Evolutionary conservation across 1,139 yeast species (phyloP).

Genomic region (Blastobotrys indianensis): DNA sequence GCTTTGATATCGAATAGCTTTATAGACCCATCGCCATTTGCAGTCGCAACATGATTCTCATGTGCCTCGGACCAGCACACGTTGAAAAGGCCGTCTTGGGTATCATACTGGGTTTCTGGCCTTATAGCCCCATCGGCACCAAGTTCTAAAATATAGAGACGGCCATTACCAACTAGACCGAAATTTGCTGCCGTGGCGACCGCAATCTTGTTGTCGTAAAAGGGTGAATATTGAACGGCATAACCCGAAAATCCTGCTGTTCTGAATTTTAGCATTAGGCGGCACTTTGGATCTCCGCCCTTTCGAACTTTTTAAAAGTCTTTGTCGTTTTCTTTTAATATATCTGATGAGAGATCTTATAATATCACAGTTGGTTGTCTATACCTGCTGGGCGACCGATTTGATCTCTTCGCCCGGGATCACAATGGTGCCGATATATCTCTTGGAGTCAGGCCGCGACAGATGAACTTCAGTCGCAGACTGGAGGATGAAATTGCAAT

Average conservation of each 20-base stretch:
- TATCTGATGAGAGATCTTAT: too few species aligned
- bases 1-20: conserved; percentile 68
- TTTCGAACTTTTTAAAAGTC: too few species aligned
- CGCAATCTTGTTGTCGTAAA: conserved; percentile 80
- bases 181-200: conserved; percentile 89
- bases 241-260: conserved; percentile 85
- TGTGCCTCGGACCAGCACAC: conserved; percentile 86
- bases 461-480: conserved; percentile 31
- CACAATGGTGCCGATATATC: conserved; percentile 33
- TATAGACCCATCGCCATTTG: conserved; percentile 87
- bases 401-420: conserved; percentile 30
- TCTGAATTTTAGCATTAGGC: conserved; percentile 60
- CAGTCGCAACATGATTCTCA: conserved; percentile 76
- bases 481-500: conserved; percentile 29
- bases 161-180: conserved; percentile 92
- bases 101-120: conserved; percentile 62
- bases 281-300: too few species aligned
- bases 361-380: too few species aligned
- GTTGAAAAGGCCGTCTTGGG: conserved; percentile 90
- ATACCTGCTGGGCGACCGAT: conserved; percentile 23
- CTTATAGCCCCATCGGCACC: conserved; percentile 56
- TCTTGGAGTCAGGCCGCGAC: conserved; percentile 10
- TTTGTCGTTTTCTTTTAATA: too few species aligned
- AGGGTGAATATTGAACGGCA: conserved; percentile 86
- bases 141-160: conserved; percentile 63